phyloP scores from a whole-genome alignment of 148 eudicot species.

The Rhododendron simsii region DNA sequence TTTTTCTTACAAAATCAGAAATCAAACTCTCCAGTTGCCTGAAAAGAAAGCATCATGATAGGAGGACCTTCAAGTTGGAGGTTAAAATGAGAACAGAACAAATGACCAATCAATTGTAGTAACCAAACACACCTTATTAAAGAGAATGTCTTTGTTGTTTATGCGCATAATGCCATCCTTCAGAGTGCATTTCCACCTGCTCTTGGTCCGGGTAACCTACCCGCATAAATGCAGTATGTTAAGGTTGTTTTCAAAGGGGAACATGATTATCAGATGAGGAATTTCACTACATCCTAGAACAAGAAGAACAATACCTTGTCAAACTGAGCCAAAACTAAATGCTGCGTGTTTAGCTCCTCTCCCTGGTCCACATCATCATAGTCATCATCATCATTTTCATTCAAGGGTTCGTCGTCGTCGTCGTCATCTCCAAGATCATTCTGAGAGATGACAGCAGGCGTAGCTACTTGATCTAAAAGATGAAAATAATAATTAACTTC shows the following conservation, averaged over 20 bases:
- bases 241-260: not conserved
- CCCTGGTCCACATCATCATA: slow-evolving; percentile 83
- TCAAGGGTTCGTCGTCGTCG: slow-evolving; percentile 89
- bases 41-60: slow-evolving; percentile 22
- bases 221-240: slow-evolving; percentile 10
- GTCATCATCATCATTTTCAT: slow-evolving; percentile 90
- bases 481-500: slow-evolving; percentile 5
- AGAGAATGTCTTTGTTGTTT: slow-evolving; percentile 86
- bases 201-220: slow-evolving; percentile 90
- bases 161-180: slow-evolving; percentile 99
- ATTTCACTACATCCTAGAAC: not conserved
- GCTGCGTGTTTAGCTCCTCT: slow-evolving; percentile 87
- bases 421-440: slow-evolving; percentile 65
- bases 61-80: not conserved
- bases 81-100: not conserved
- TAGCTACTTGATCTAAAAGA: slow-evolving; percentile 69
- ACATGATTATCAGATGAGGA: not conserved
- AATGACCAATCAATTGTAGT: not conserved
- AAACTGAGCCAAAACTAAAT: slow-evolving; percentile 94
- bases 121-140: slow-evolving; percentile 67
- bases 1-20: slow-evolving; percentile 43
- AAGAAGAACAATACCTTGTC: slow-evolving; percentile 63
- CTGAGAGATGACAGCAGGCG: slow-evolving; percentile 61
- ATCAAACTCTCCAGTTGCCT: slow-evolving; percentile 94
- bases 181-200: slow-evolving; percentile 95